phyloP scores from a whole-genome alignment of 108 stramenopile species.

The Nannochloropsis gaditana region DNA sequence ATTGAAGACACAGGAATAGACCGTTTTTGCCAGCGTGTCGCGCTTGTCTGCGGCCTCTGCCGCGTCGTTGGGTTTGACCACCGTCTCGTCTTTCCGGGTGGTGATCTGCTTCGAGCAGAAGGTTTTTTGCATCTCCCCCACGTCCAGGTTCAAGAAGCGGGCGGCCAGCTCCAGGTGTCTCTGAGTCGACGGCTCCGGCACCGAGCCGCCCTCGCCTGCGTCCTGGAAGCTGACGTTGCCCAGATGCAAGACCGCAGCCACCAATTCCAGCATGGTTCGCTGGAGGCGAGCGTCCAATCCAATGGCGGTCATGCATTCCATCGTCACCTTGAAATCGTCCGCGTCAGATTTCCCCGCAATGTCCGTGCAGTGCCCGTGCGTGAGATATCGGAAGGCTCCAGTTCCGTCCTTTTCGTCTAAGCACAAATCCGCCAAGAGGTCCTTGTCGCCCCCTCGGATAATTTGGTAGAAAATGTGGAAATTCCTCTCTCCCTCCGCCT shows the following conservation, averaged over 20 bases:
- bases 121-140: conserved; percentile 30
- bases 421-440: neutral
- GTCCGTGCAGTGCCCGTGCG: conserved; percentile 6
- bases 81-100: conserved; percentile 41
- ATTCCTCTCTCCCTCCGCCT: conserved; percentile 88
- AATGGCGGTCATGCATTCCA: conserved; percentile 32
- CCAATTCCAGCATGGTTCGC: conserved; percentile 30
- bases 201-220: conserved; percentile 29
- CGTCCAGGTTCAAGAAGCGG: conserved; percentile 45
- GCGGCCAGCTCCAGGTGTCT: conserved; percentile 28
- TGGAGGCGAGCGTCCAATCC: conserved; percentile 14
- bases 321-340: conserved; percentile 28
- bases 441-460: conserved; percentile 27
- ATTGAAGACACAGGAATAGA: conserved; percentile 52
- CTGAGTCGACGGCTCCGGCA: conserved; percentile 21
- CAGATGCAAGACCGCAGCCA: conserved; percentile 57
- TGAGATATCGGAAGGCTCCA: conserved; percentile 30
- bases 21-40: conserved; percentile 54
- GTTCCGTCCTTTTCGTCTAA: conserved; percentile 29
- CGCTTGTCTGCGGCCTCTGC: conserved; percentile 55
- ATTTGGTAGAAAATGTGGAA: conserved; percentile 99
- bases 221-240: conserved; percentile 52
- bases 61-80: conserved; percentile 52
- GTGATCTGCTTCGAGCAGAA: conserved; percentile 38
- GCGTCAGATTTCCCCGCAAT: conserved; percentile 25